Conservation (phyloP, 306 rosid species). For the Acacia acuminata region DNA sequence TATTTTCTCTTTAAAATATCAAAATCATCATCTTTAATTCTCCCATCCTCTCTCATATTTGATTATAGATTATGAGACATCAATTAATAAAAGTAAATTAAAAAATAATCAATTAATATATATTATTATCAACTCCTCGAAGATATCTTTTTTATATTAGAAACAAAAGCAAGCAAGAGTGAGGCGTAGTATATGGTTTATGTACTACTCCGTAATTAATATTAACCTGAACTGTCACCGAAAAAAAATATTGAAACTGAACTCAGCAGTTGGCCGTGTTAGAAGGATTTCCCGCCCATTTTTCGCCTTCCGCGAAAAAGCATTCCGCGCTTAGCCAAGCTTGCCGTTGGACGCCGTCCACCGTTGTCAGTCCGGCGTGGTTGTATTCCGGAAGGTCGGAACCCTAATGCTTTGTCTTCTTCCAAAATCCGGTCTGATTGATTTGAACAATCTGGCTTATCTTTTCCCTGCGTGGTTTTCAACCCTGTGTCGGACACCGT, state of each 20-base stretch:
- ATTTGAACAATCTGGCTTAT: background rate
- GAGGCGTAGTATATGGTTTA: no score
- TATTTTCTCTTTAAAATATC: no score
- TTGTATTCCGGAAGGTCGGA: background rate
- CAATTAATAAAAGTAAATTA: no score
- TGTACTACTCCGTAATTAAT: no score
- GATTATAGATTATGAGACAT: no score
- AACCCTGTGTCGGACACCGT: background rate
- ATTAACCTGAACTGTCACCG: no score
- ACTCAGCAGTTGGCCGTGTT: background rate
- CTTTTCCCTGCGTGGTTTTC: background rate
- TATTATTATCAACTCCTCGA: no score
- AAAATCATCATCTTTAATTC: rapidly evolving
- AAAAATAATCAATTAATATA: no score
- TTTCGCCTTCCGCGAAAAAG: background rate
- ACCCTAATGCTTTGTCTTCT: background rate
- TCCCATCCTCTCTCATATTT: no score
- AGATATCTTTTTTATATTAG: no score
- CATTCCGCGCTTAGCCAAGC: background rate
- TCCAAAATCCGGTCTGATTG: background rate
- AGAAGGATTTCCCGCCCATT: background rate
- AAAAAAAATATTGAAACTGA: background rate
- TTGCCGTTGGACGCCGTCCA: background rate
- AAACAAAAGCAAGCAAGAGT: no score
- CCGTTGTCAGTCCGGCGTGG: background rate